Conservation (phyloP, 2,329 filamentous ascomycete genomes). For the Trichoderma polysporum region DNA sequence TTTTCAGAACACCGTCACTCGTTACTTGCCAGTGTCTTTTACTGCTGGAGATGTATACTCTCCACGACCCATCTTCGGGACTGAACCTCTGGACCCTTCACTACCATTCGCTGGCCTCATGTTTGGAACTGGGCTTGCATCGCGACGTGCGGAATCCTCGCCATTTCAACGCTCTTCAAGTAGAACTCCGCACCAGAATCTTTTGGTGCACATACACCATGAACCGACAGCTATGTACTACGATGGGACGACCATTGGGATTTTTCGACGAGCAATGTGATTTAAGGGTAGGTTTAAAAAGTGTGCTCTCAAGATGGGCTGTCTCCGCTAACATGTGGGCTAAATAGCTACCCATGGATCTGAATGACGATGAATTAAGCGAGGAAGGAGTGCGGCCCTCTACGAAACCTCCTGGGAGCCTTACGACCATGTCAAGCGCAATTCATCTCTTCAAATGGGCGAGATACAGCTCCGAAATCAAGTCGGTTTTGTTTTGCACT, state of each 20-base stretch:
- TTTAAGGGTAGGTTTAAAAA: slow-evolving; percentile 32
- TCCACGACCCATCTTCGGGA: slow-evolving; percentile 49
- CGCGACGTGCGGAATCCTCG: slow-evolving; percentile 45
- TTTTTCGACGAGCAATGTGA: slow-evolving; percentile 56
- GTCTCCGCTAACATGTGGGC: slow-evolving; percentile 32
- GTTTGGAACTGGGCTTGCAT: slow-evolving; percentile 53
- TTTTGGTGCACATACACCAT: slow-evolving; percentile 56
- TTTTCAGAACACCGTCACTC: slow-evolving; percentile 49
- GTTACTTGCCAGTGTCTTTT: slow-evolving; percentile 50
- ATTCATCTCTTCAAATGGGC: slow-evolving; percentile 50
- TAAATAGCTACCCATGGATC: slow-evolving; percentile 9
- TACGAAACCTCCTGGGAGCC: background rate
- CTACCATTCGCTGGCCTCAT: slow-evolving; percentile 52
- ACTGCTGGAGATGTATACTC: slow-evolving; percentile 47
- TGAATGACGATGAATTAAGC: slow-evolving; percentile 18
- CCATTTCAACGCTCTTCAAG: slow-evolving; percentile 47
- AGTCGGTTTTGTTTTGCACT: slow-evolving; percentile 55
- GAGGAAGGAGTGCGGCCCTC: slow-evolving; percentile 1
- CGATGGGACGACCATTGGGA: slow-evolving; percentile 57
- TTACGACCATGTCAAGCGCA: slow-evolving; percentile 39
- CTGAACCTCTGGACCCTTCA: slow-evolving; percentile 56
- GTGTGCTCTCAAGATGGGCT: too few species aligned
- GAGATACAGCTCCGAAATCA: slow-evolving; percentile 56
- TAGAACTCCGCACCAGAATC: slow-evolving; percentile 54
- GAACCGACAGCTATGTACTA: slow-evolving; percentile 52